Percentiles rank a stretch among this genome's conserved stretches.
phyloP scores from a whole-genome alignment of 1,284 basidiomycete genomes.

The Sporisorium iseilematis-ciliati region DNA sequence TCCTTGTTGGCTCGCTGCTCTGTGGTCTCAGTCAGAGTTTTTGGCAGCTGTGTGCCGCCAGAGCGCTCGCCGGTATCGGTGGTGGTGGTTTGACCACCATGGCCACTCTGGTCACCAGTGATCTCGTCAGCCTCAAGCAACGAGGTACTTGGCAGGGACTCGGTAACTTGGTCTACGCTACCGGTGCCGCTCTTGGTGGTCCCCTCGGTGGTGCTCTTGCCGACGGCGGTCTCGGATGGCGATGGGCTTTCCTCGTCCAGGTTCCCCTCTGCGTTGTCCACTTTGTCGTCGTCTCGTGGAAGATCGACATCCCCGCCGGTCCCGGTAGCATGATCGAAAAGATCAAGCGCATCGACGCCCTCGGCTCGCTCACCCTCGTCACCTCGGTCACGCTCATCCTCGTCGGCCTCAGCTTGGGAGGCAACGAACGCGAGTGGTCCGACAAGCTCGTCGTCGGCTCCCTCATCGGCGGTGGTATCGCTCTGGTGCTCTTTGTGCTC shows the following conservation, averaged over 20 bases:
- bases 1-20: slow-evolving; percentile 63
- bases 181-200: slow-evolving; percentile 69
- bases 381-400: slow-evolving; percentile 68
- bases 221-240: slow-evolving; percentile 63
- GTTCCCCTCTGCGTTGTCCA: slow-evolving; percentile 70
- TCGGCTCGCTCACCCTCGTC: slow-evolving; percentile 70
- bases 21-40: slow-evolving; percentile 67
- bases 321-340: slow-evolving; percentile 70
- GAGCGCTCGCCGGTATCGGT: slow-evolving; percentile 72
- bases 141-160: slow-evolving; percentile 71
- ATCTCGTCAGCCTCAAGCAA: slow-evolving; percentile 71
- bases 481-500: slow-evolving; percentile 73
- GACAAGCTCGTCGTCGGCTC: slow-evolving; percentile 60
- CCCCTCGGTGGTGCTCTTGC: slow-evolving; percentile 63
- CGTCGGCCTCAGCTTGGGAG: slow-evolving; percentile 68
- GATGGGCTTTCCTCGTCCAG: slow-evolving; percentile 68
- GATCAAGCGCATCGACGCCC: slow-evolving; percentile 70
- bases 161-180: slow-evolving; percentile 68
- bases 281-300: slow-evolving; percentile 69
- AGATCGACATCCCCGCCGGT: slow-evolving; percentile 70
- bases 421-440: slow-evolving; percentile 64
- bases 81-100: slow-evolving; percentile 72
- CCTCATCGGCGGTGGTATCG: slow-evolving; percentile 70
- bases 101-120: slow-evolving; percentile 71
- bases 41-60: slow-evolving; percentile 65